Conservation (phyloP, 2,329 filamentous ascomycete genomes). For the Hypocreales sp. region DNA sequence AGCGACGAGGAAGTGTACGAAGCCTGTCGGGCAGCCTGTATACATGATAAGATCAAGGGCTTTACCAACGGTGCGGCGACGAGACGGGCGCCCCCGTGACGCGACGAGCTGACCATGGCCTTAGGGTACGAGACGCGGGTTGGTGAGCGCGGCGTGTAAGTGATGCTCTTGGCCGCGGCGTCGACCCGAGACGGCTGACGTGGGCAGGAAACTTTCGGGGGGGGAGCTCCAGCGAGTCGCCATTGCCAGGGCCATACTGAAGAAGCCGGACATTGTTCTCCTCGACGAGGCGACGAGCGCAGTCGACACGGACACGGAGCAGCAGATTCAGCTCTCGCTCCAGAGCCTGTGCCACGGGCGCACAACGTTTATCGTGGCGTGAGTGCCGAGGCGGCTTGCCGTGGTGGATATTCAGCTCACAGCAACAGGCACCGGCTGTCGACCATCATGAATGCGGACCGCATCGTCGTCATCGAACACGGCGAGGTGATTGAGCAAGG, state of each 20-base stretch:
- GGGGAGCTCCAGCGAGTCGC: conserved; percentile 52
- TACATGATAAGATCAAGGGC: conserved; percentile 40
- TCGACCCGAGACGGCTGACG: no score
- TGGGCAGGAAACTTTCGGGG: conserved; percentile 45
- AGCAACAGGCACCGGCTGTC: conserved; percentile 45
- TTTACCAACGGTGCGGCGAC: conserved; percentile 29
- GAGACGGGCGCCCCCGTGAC: neutral
- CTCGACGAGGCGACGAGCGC: conserved; percentile 70
- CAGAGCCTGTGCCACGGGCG: conserved; percentile 40
- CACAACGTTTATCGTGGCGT: conserved; percentile 53
- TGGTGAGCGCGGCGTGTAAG: conserved; percentile 32
- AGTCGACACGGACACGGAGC: conserved; percentile 55
- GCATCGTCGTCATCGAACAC: conserved; percentile 48
- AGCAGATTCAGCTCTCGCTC: conserved; percentile 49
- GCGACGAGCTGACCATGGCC: neutral
- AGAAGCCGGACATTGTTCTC: conserved; percentile 59
- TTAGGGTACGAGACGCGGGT: conserved; percentile 34
- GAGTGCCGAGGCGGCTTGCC: conserved; percentile 14
- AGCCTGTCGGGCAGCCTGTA: conserved; percentile 38
- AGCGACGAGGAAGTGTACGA: conserved; percentile 38
- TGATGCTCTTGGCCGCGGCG: conserved; percentile 3
- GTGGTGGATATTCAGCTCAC: no score
- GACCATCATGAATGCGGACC: conserved; percentile 54
- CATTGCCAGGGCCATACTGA: conserved; percentile 57
- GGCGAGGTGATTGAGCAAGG: conserved; percentile 50